Evolutionary conservation across 1,284 basidiomycete genomes (phyloP), one percentile per base, ranked within the genome.

Genomic region (Boletellus deceptivus): DNA sequence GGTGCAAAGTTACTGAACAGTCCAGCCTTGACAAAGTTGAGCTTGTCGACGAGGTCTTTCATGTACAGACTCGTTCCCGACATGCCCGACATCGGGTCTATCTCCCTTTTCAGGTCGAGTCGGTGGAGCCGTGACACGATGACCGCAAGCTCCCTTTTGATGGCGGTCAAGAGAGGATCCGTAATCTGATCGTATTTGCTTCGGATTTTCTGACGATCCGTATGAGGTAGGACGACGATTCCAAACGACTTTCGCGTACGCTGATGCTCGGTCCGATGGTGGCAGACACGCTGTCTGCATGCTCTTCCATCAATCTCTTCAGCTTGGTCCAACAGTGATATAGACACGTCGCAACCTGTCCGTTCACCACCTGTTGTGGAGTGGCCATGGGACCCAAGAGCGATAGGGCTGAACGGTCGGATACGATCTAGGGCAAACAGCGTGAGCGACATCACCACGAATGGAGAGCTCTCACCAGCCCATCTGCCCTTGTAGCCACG

Each of bases 1-100:
- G 86, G 88, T 14, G 92, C 74, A 50, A 87, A 89, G 55, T 82
- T 81, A 42, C 73, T 79, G 14, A 96, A 68, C 16, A 97, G 69
- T 62, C 94, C 91, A 16, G 71, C 69, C 65, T 90, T 89, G 55
- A 95, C 75, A 64, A 90, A 93, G 3, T 75, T 71, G 44, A 98
- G 73, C 70, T 93, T 95, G 55, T 94, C 92, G 16, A 84, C 80
- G 51, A 97, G 75, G 55, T 96, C 93, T 62, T 90, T 89, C 82
- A 96, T 90, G 69, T 96, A 97, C 13, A 84, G 71, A 65, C 89
- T 93, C 11, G 89, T 75, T 5, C 86, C 83, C 18, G 82, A 82
- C 69, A 84, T 82, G 6, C 82, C 80, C 37, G 77, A 69, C 64
- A 77, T 72, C 3, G 81, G 76, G 59, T 91, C 89, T 13, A 80